A percentile compares a stretch with the other conserved stretches of the same genome.
phyloP scores from a whole-genome alignment of 2,329 filamentous ascomycete species.

The Sporothrix humicola region DNA sequence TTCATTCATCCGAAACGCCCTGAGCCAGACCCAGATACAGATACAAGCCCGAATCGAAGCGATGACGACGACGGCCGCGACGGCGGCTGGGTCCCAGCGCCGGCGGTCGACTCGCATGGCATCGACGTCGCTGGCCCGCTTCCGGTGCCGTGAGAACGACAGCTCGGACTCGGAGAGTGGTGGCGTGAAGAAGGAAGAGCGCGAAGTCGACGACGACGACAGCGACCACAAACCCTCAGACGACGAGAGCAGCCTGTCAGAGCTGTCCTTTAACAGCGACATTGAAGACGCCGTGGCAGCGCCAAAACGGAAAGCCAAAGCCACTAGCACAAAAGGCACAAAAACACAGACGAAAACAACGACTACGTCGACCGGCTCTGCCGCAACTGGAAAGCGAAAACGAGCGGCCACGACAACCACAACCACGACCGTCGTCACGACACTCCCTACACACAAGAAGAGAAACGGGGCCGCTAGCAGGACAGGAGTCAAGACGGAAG shows the following conservation, averaged over 20 bases:
- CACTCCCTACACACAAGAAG: conserved; percentile 40
- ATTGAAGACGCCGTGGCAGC: conserved; percentile 46
- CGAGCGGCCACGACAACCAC: conserved; percentile 42
- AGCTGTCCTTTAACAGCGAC: conserved; percentile 40
- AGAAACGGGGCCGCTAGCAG: conserved; percentile 32
- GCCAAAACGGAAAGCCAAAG: conserved; percentile 10
- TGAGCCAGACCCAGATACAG: too few relatives aligned
- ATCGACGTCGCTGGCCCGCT: conserved; percentile 35
- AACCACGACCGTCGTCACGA: conserved; percentile 42
- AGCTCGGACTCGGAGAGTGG: conserved; percentile 31
- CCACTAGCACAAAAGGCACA: background rate
- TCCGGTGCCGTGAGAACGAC: conserved; percentile 36
- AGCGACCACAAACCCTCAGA: conserved; percentile 21
- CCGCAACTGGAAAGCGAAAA: conserved; percentile 43
- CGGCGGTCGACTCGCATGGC: conserved; percentile 35
- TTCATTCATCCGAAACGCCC: background rate
- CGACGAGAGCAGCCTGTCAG: conserved; percentile 36
- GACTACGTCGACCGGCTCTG: background rate
- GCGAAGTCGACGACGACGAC: conserved; percentile 22
- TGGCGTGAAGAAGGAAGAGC: conserved; percentile 19
- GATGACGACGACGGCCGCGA: background rate
- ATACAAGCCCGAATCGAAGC: background rate
- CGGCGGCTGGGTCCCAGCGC: conserved; percentile 2
- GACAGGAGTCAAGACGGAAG: conserved; percentile 36
- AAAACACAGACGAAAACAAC: background rate